phyloP scores from a whole-genome alignment of 306 rosid genomes.

The Dryas drummondii region DNA sequence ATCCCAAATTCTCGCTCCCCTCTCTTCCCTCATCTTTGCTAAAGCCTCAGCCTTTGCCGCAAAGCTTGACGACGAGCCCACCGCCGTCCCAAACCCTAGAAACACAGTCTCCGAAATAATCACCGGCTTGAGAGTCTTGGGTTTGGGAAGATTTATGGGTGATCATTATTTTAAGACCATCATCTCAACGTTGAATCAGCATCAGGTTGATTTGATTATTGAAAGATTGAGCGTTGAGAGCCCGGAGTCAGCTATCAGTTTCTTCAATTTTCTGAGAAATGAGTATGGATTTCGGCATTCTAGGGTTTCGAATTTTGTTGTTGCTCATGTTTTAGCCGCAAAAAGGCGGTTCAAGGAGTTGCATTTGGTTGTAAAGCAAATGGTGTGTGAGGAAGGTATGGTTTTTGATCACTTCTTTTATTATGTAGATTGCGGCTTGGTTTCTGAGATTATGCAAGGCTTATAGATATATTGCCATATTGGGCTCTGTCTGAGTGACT shows the following conservation, averaged over 20 bases:
- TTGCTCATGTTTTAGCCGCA: constrained; percentile 42
- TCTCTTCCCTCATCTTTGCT: constrained; percentile 27
- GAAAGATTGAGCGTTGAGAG: constrained; percentile 33
- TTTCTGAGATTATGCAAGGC: background rate
- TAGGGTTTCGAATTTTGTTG: constrained; percentile 19
- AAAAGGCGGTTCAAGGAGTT: constrained; percentile 35
- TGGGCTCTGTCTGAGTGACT: background rate
- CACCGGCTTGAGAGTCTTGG: constrained; percentile 37
- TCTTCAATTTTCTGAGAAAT: constrained; percentile 39
- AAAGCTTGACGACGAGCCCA: constrained; percentile 21
- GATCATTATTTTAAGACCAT: constrained; percentile 25
- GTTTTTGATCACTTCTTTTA: background rate
- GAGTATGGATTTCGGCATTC: constrained; percentile 44
- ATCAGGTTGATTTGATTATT: constrained; percentile 37
- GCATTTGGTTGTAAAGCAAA: constrained; percentile 33
- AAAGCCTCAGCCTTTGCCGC: constrained; percentile 35
- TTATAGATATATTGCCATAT: background rate
- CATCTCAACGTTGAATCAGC: constrained; percentile 29
- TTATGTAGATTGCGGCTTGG: background rate
- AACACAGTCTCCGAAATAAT: constrained; percentile 36
- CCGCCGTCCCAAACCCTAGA: constrained; percentile 12
- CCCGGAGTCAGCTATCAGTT: constrained; percentile 40
- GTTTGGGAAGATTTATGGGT: constrained; percentile 27
- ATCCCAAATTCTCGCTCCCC: constrained; percentile 24
- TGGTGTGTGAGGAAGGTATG: constrained; percentile 48